Base-by-base conservation (phyloP, 225 moss, liverwort and hornwort genomes). In the Neckera pumila region DNA sequence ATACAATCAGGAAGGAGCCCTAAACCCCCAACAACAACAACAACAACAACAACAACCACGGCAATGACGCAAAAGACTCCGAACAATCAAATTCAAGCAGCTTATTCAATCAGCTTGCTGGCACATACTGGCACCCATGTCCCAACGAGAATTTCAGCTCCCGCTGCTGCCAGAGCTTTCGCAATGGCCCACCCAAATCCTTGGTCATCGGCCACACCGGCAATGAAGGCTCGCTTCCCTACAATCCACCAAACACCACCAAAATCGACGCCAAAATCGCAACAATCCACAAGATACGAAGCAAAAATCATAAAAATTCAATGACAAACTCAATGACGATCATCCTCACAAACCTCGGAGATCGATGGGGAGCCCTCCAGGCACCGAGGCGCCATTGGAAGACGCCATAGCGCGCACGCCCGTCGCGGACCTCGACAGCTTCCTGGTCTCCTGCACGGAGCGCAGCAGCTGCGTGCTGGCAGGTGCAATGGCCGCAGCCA, bases 281-380 rank as follows among this genome's bases (percentile, higher is more conserved):
- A 56, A 2, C 20, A 38, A 78, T 26, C 0, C 57, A 2, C 10
- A 57, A 57, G 6, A 57, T 11, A n/a, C 17, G 26, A 57, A 38
- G n/a, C 2, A 11, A 56, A 78, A 78, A n/a, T 14, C 56, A 56
- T 6, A 10, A 11, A 4, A 57, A 26, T 26, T 15, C n/a, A 78
- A 56, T 25, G 25, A 78, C 6, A 26, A 11, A 0, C 74, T 51
- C 76, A 47, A 45, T 43, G 58, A 34, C 67, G 49, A 59, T 18
- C 80, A 54, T 27, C 60, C 11, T 27, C 87, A 61, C 84, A 26
- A 13, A 93, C 93, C 93, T 90, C 93, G 91, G 11, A 92, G 91
- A 87, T 93, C 93, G 63, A 91, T 93, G 56, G 93, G 89, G 51
- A 93, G 93, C 6, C 93, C 93, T 11, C 86, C n/a, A 10, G 91